Evolutionary conservation across 2,329 filamentous ascomycete species (phyloP), one percentile per base, ranked within the genome.

Genomic region (Atkinsonella hypoxylon): DNA sequence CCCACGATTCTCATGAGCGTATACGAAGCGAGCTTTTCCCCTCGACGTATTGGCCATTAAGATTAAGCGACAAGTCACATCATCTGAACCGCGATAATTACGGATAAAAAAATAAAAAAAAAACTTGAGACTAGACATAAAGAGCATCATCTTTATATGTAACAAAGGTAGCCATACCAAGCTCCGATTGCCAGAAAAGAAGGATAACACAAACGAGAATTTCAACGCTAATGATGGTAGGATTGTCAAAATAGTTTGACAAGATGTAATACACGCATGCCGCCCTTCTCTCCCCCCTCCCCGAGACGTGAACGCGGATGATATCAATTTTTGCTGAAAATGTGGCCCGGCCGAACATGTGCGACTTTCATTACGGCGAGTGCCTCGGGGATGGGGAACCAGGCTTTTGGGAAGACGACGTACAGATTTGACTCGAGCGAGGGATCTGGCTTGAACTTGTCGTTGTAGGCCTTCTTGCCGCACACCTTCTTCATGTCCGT

Each of bases 361-460:
- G 57, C 54, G 15, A 52, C 49, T 20, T 57, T 53, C 47, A 58
- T 53, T 11, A 58, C 31, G 2, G 55, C 57, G 2, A 54, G 52
- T 1, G 54, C 49, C 43, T 58, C 54, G 32, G 52, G 48, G 2
- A 57, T 11, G 15, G 54, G 54, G 12, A 56, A 44, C 5, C 50
- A 11, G 4, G 53, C 49, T 5, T 42, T 47, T 2, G 57, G 57
- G 6, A 58, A 49, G 9, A 56, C 54, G 26, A 58, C 55, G 50
- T 58, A 55, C 6, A 58, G 47, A 13, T 49, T 49, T 1, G 54
- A 55, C 30, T 51, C 51, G 15, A 51, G 51, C 1, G 45, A 39
- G n/a, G 55, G 54, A 32, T 57, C 56, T 1, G 56, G 57, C 32
- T 54, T 50, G 32, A 57, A 57, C 41, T 58, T 57, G 45, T 57